Evolutionary conservation across 2,329 filamentous ascomycete genomes (phyloP), one percentile per base, ranked within the genome.

Genomic region (Colletotrichum lupini): DNA sequence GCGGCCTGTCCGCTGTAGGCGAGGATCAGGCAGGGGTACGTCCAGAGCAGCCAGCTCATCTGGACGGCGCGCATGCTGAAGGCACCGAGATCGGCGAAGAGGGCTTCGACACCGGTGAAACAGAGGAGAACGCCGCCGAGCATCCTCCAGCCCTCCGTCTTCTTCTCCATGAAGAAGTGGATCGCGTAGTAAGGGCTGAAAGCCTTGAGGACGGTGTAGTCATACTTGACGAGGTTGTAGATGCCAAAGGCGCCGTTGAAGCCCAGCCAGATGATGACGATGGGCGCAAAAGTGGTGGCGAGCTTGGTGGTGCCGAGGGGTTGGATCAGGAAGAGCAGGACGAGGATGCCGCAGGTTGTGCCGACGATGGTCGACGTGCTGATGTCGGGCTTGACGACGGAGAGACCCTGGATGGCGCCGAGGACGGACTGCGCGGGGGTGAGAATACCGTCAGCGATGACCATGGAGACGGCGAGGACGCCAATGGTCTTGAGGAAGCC

Each of bases 61-160:
- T 94, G 93, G 64, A 95, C 91, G 0, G 93, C 92, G 55, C 88
- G 84, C 77, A 89, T 87, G 80, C 88, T 90, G 80, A 95, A 95
- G 26, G 93, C 93, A 42, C 93, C 93, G 7, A 95, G 85, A 77
- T 95, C 93, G 4, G 93, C 93, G 78, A 95, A 95, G 1, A 95
- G 85, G 1, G 93, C 92, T 79, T 95, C 93, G n/a, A 94, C 92
- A 22, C 92, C 93, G 2, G 93, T 95, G 77, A 95, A 95, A 3
- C 91, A 89, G 11, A 95, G 87, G 2, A 95, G 81, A 24, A 95
- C 89, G 5, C 93, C 93, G n/a, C 91, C 92, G 1, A 94, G 85
- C 72, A 87, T 89, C 71, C 84, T 85, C 92, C 92, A 94, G 0
- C 90, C 92, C 5, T 88, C 84, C 4, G 87, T 85, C 66, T 87